phyloP scores from a whole-genome alignment of 371 early-diverging fungal species.

The Massospora cicadina region DNA sequence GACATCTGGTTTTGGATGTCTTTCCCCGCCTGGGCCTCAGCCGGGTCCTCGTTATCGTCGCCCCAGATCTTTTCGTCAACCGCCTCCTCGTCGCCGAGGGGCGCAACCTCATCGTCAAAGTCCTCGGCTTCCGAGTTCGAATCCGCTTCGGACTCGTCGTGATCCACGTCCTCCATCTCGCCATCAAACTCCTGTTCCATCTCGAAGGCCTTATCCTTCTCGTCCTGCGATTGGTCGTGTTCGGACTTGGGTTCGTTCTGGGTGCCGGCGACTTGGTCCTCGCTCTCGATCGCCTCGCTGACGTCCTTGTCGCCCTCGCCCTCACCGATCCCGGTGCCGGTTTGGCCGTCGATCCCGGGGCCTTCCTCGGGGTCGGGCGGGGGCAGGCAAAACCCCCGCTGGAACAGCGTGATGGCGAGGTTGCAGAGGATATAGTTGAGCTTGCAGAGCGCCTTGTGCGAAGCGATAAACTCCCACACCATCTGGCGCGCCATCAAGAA shows the following conservation, averaged over 20 bases:
- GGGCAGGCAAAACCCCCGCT: slow-evolving; percentile 71
- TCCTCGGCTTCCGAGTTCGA: slow-evolving; percentile 41
- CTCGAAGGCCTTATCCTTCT: slow-evolving; percentile 85
- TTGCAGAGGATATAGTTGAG: slow-evolving; percentile 44
- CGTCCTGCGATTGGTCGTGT: slow-evolving; percentile 24
- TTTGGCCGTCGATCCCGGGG: slow-evolving; percentile 33
- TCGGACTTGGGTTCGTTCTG: slow-evolving; percentile 47
- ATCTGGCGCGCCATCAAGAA: slow-evolving; percentile 37
- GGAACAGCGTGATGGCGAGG: slow-evolving; percentile 50
- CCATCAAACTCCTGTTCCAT: slow-evolving; percentile 95
- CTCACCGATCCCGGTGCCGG: slow-evolving; percentile 73
- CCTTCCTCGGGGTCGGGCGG: slow-evolving; percentile 26
- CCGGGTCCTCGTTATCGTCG: slow-evolving; percentile 50
- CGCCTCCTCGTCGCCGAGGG: slow-evolving; percentile 72
- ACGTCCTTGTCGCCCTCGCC: slow-evolving; percentile 91
- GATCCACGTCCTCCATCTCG: slow-evolving; percentile 65
- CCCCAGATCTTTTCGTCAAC: slow-evolving; percentile 97
- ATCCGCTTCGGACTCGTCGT: slow-evolving; percentile 27
- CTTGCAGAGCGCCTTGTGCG: slow-evolving; percentile 50
- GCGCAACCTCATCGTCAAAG: slow-evolving; percentile 83
- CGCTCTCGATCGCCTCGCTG: slow-evolving; percentile 88
- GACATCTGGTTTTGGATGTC: slow-evolving; percentile 15
- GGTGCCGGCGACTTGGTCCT: slow-evolving; percentile 82
- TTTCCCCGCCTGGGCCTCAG: slow-evolving; percentile 24
- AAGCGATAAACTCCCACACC: slow-evolving; percentile 33